These are phyloP conservation scores for Coemansia sp. DNA, from an alignment of 192 early-diverging fungal genomes.

Conservation along the genomic window DNA sequence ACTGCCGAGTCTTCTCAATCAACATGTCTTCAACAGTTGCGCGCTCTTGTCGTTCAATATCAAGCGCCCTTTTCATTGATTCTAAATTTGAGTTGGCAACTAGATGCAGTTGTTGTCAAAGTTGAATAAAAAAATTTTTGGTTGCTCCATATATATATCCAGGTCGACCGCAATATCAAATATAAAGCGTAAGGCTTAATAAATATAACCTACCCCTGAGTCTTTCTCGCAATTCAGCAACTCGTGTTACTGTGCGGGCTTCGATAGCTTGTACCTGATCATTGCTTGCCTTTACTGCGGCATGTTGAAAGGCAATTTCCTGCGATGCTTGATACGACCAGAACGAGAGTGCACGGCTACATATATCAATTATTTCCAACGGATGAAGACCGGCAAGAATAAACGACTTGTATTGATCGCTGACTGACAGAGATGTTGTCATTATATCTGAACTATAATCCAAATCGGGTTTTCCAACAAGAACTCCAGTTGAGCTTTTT, in stretches of 20 bases:
- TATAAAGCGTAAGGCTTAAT: background rate
- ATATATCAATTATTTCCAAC: constrained; percentile 64
- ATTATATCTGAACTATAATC: constrained; percentile 54
- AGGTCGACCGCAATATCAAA: background rate
- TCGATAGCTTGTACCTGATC: constrained; percentile 44
- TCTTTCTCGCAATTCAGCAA: constrained; percentile 11
- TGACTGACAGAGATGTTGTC: constrained; percentile 58
- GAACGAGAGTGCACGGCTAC: constrained; percentile 63
- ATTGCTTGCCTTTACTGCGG: constrained; percentile 24
- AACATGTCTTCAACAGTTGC: constrained; percentile 28
- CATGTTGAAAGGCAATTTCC: constrained; percentile 52
- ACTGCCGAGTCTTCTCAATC: constrained; percentile 56
- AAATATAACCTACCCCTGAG: constrained; percentile 26
- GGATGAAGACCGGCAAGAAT: constrained; percentile 70
- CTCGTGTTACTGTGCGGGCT: constrained; percentile 16
- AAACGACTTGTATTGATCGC: constrained; percentile 66
- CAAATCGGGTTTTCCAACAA: background rate
- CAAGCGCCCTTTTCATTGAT: constrained; percentile 19
- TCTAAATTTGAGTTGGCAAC: constrained; percentile 21
- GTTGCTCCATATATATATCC: background rate
- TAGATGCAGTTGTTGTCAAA: constrained; percentile 6
- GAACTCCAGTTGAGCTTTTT: background rate
- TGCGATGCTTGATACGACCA: constrained; percentile 69
- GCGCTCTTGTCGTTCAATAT: constrained; percentile 30
- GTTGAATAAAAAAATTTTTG: background rate